These are phyloP conservation scores for Trametes maxima DNA, from an alignment of 768 basidiomycete genomes.

Conservation along the genomic window DNA sequence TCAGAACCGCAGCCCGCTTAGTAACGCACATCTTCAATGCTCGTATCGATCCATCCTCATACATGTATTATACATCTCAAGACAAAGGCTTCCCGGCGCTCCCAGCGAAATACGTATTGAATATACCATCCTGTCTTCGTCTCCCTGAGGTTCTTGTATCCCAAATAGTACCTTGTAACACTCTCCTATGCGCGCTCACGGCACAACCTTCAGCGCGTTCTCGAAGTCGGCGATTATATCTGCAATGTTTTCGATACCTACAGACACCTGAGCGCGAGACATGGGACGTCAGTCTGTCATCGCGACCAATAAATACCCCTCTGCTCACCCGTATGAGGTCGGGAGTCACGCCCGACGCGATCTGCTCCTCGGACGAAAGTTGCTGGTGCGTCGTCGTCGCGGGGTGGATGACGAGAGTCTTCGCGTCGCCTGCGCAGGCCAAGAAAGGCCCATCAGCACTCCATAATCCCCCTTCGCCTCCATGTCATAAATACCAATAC, in stretches of 20 bases:
- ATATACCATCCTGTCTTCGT: too few relatives aligned
- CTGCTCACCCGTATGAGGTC: constrained; percentile 70
- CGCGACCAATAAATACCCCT: background rate
- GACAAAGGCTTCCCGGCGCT: too few relatives aligned
- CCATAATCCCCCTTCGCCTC: constrained; percentile 12
- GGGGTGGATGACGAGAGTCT: constrained; percentile 80
- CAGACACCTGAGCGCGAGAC: constrained; percentile 37
- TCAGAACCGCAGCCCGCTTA: too few relatives aligned
- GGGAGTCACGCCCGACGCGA: constrained; percentile 68
- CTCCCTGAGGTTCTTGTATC: too few relatives aligned
- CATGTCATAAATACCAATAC: constrained; percentile 25
- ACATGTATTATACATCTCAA: background rate
- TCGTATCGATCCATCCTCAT: background rate
- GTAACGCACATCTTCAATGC: too few relatives aligned
- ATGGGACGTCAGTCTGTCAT: background rate
- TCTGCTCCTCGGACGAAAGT: constrained; percentile 62
- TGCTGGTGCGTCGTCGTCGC: constrained; percentile 79
- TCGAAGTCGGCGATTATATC: constrained; percentile 50
- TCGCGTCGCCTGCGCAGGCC: constrained; percentile 54
- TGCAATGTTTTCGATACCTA: constrained; percentile 44
- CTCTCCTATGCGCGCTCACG: too few relatives aligned
- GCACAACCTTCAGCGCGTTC: constrained; percentile 38
- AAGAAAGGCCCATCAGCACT: constrained; percentile 20
- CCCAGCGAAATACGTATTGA: too few relatives aligned
- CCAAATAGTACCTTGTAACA: too few relatives aligned